Conservation (phyloP, 805 yeast species). For the Kuraishia hungarica region DNA sequence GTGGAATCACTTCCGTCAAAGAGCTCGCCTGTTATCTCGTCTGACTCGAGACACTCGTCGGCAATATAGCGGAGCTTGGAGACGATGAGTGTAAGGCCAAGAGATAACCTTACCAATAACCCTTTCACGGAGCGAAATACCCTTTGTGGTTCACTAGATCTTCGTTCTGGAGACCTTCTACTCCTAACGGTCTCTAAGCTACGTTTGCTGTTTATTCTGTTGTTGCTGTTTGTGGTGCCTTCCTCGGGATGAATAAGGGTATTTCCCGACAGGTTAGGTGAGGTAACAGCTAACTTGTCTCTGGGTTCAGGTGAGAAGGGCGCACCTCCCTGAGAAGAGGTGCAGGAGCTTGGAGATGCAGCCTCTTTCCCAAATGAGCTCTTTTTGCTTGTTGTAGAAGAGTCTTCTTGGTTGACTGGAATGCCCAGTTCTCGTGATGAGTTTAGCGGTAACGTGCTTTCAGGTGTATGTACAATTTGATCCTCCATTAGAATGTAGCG, state of each 20-base stretch:
- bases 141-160: background rate
- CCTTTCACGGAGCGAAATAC: slow-evolving; percentile 11
- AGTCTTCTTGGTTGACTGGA: background rate
- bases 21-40: slow-evolving; percentile 40
- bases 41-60: slow-evolving; percentile 39
- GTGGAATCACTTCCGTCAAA: slow-evolving; percentile 34
- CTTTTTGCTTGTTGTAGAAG: background rate
- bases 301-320: background rate
- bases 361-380: background rate
- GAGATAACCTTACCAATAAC: slow-evolving; percentile 28
- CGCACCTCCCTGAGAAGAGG: background rate
- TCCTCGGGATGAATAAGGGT: background rate
- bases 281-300: background rate
- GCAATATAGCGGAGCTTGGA: slow-evolving; percentile 31
- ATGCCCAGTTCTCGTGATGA: background rate
- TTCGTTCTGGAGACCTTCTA: background rate
- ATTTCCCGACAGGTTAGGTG: background rate
- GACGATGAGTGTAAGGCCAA: slow-evolving; percentile 27
- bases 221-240: background rate
- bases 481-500: background rate
- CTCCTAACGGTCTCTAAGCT: background rate
- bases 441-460: background rate
- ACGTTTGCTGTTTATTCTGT: background rate
- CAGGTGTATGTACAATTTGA: background rate
- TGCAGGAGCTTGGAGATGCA: background rate